These are phyloP conservation scores for Ceratocystis alfenasii DNA, from an alignment of 2,329 filamentous ascomycete genomes.

Conservation along the genomic window DNA sequence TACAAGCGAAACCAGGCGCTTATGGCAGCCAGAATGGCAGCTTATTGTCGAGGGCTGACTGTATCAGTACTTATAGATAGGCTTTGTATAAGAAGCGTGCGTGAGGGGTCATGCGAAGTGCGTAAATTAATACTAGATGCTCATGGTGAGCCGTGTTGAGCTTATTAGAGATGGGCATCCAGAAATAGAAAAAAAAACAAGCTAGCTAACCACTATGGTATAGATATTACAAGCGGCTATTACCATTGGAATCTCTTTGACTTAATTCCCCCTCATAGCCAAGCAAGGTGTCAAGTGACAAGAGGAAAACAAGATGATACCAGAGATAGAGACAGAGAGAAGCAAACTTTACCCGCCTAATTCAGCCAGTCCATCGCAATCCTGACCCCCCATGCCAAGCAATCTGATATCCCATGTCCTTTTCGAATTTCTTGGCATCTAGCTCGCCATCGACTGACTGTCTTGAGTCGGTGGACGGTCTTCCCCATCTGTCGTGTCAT, in stretches of 20 bases:
- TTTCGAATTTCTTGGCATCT: conserved; percentile 3
- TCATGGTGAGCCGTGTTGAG: neutral
- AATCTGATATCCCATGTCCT: conserved; percentile 3
- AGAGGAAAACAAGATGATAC: no score
- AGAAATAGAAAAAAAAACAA: no score
- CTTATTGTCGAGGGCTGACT: neutral
- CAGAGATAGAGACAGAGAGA: no score
- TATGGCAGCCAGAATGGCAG: no score
- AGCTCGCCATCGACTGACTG: conserved; percentile 7
- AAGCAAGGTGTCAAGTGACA: no score
- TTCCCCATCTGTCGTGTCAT: neutral
- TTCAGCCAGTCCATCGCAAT: neutral
- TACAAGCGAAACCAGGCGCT: no score
- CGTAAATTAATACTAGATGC: neutral
- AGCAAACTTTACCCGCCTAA: no score
- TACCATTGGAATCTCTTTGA: no score
- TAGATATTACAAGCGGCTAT: no score
- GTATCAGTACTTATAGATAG: conserved; percentile 13
- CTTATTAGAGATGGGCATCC: neutral
- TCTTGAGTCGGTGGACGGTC: neutral
- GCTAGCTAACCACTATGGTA: no score
- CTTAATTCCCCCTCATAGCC: no score
- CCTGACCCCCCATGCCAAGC: conserved; percentile 1
- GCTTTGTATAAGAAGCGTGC: neutral
- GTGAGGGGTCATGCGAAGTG: neutral